phyloP scores from a whole-genome alignment of 2,329 filamentous ascomycete genomes.

The Diaporthe vexans region DNA sequence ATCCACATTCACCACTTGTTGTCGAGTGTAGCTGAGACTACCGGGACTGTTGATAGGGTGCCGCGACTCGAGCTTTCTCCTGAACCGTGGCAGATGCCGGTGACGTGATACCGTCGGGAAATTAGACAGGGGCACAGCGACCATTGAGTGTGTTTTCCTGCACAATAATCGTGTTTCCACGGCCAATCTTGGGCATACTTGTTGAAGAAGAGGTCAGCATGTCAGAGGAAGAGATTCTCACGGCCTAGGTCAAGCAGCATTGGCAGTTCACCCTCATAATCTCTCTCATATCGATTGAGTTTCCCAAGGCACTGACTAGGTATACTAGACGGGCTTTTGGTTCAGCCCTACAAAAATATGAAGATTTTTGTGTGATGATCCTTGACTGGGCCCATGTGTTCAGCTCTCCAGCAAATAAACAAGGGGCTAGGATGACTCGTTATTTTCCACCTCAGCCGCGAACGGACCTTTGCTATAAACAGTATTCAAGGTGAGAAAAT shows the following conservation, averaged over 20 bases:
- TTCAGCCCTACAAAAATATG: not conserved
- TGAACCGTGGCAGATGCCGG: not conserved
- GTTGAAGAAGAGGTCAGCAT: not conserved
- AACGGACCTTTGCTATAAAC: not conserved
- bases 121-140: not conserved
- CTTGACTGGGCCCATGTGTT: not conserved
- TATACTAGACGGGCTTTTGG: not conserved
- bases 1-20: not conserved
- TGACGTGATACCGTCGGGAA: not conserved
- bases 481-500: not conserved
- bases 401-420: not conserved
- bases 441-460: not conserved
- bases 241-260: not conserved
- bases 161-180: not conserved
- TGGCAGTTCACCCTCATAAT: too few species aligned
- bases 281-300: not conserved
- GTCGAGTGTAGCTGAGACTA: not conserved
- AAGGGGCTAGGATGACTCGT: conserved; percentile 10
- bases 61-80: not conserved
- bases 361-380: not conserved
- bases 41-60: not conserved
- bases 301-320: not conserved
- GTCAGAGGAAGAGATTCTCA: not conserved
- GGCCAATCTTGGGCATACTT: not conserved
- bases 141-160: not conserved